Evolutionary conservation across 208 protist genomes (phyloP).

Genomic region (Entamoeba dispar): DNA sequence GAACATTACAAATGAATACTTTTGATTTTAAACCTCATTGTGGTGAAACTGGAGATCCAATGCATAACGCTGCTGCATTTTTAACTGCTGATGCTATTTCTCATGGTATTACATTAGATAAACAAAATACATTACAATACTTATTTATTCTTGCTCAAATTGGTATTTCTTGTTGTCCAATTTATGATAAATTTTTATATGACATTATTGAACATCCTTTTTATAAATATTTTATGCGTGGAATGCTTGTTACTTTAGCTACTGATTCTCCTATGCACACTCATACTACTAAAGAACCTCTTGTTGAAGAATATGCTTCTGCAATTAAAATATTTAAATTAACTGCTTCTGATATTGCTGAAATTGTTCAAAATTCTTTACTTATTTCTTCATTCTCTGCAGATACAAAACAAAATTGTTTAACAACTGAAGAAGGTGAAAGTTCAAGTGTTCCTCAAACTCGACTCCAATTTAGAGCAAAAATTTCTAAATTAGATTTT

Average conservation of each 20-base stretch:
- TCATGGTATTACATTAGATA: constrained; percentile 44
- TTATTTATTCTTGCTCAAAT: constrained; percentile 88
- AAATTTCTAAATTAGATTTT: neutral
- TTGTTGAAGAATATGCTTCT: constrained; percentile 92
- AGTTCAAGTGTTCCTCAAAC: neutral
- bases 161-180: constrained; percentile 80
- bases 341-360: constrained; percentile 76
- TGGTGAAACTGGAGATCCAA: constrained; percentile 46
- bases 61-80: constrained; percentile 58
- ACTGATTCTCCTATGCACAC: constrained; percentile 80
- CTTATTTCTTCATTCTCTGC: neutral
- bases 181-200: constrained; percentile 58
- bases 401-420: neutral
- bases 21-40: constrained; percentile 83
- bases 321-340: constrained; percentile 77
- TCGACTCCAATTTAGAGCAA: neutral
- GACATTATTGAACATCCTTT: constrained; percentile 51
- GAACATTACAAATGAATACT: constrained; percentile 54
- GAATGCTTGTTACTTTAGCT: constrained; percentile 70
- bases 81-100: constrained; percentile 63
- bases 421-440: neutral
- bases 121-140: constrained; percentile 70
- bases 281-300: constrained; percentile 81
- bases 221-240: constrained; percentile 1
- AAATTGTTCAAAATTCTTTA: constrained; percentile 74